phyloP scores from a whole-genome alignment of 2,329 filamentous ascomycete genomes.

The Fusarium kyushuense region DNA sequence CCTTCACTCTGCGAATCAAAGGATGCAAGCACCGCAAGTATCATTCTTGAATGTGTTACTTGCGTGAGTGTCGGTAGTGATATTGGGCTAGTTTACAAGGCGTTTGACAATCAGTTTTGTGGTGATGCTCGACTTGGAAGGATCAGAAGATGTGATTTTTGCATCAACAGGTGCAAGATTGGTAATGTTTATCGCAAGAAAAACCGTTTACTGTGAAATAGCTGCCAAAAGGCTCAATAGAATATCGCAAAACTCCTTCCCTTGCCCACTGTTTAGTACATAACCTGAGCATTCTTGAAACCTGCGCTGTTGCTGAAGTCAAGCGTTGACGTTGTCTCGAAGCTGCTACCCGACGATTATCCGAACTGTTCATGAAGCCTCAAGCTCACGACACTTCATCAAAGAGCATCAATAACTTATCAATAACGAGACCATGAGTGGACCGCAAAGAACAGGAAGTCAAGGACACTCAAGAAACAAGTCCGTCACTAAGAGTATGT shows the following conservation, averaged over 20 bases:
- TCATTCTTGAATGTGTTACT: background rate
- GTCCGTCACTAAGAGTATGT: slow-evolving; percentile 55
- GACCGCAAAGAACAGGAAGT: slow-evolving; percentile 46
- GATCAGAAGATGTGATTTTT: background rate
- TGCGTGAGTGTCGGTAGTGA: background rate
- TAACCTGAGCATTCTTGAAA: background rate
- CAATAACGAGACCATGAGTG: slow-evolving; percentile 46
- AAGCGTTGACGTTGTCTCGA: background rate
- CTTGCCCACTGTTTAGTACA: background rate
- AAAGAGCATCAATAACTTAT: slow-evolving; percentile 15
- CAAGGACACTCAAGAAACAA: slow-evolving; percentile 55
- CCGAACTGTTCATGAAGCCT: slow-evolving; percentile 29
- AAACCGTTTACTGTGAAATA: background rate
- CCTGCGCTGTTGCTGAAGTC: background rate
- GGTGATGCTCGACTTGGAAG: background rate
- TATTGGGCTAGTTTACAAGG: background rate
- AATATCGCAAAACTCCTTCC: too few relatives aligned
- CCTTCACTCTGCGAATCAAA: slow-evolving; percentile 15
- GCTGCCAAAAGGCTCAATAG: background rate
- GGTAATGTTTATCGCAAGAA: background rate
- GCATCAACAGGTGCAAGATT: background rate
- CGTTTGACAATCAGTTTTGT: background rate
- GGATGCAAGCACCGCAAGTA: slow-evolving; percentile 23
- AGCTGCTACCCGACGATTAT: slow-evolving; percentile 42
- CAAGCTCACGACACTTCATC: slow-evolving; percentile 25